phyloP scores from a whole-genome alignment of 1,284 basidiomycete species.

The Cutaneotrichosporon sp. region DNA sequence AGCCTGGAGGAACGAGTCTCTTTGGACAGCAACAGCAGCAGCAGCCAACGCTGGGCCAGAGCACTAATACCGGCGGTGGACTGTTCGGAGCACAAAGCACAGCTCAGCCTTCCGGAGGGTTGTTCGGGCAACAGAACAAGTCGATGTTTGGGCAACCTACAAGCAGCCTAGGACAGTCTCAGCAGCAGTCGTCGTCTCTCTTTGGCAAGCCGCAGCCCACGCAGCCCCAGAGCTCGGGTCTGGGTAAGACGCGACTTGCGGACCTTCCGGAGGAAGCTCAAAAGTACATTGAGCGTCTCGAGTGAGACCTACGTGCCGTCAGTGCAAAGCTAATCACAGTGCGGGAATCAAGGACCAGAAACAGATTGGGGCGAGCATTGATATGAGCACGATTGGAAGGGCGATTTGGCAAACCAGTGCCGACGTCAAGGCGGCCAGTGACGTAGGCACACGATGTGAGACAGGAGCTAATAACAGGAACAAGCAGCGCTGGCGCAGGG shows the following conservation, averaged over 20 bases:
- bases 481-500: constrained; percentile 34
- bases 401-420: constrained; percentile 41
- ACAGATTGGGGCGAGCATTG: constrained; percentile 26
- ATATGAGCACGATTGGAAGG: constrained; percentile 30
- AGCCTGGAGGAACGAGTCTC: not conserved
- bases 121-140: constrained; percentile 5
- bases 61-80: constrained; percentile 3
- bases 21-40: constrained; percentile 10
- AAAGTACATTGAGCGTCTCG: constrained; percentile 39
- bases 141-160: not conserved
- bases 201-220: constrained; percentile 1
- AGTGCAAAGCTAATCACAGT: constrained; percentile 19
- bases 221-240: constrained; percentile 9
- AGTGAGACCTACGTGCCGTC: constrained; percentile 24
- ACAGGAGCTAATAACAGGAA: constrained; percentile 26
- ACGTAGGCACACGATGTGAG: too few relatives aligned
- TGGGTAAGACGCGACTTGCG: constrained; percentile 40
- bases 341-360: constrained; percentile 37
- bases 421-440: constrained; percentile 37
- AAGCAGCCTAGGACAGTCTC: not conserved
- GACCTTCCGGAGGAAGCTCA: constrained; percentile 38
- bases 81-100: constrained; percentile 15
- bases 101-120: not conserved
- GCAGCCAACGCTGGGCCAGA: not conserved
- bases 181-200: constrained; percentile 1